phyloP scores from a whole-genome alignment of 2,329 filamentous ascomycete genomes.

The Fusarium hainanense region DNA sequence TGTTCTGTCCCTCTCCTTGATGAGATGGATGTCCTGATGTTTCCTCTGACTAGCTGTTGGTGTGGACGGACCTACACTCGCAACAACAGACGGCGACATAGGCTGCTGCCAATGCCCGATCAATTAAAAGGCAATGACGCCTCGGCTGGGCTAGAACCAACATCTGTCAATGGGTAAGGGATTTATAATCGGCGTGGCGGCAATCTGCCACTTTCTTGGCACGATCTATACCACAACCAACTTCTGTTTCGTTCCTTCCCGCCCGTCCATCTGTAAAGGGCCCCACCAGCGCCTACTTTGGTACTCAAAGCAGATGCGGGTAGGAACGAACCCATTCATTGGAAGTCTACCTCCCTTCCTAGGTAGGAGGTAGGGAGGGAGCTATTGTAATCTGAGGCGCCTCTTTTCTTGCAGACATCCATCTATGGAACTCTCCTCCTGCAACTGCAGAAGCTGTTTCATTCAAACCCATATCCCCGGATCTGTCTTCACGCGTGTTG shows the following conservation, averaged over 20 bases:
- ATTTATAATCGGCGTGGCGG: background rate
- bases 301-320: background rate
- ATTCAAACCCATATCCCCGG: background rate
- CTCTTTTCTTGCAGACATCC: background rate
- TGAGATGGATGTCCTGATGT: background rate
- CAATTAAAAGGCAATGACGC: background rate
- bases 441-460: slow-evolving; percentile 15
- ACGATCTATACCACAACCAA: slow-evolving; percentile 15
- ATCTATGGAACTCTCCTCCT: slow-evolving; percentile 25
- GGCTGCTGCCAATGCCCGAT: background rate
- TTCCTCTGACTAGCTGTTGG: background rate
- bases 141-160: background rate
- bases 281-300: slow-evolving; percentile 24
- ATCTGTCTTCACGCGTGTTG: background rate
- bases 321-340: background rate
- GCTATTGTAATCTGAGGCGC: slow-evolving; percentile 4
- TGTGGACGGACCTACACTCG: background rate
- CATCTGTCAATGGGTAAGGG: background rate
- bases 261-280: background rate
- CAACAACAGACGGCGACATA: background rate
- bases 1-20: slow-evolving; percentile 8
- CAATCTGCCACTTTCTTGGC: slow-evolving; percentile 35
- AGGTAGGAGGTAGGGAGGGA: background rate
- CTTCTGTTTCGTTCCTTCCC: background rate
- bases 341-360: background rate